These are phyloP conservation scores for Ganoderma sinense DNA, from an alignment of 1,284 basidiomycete genomes.

Conservation along the genomic window DNA sequence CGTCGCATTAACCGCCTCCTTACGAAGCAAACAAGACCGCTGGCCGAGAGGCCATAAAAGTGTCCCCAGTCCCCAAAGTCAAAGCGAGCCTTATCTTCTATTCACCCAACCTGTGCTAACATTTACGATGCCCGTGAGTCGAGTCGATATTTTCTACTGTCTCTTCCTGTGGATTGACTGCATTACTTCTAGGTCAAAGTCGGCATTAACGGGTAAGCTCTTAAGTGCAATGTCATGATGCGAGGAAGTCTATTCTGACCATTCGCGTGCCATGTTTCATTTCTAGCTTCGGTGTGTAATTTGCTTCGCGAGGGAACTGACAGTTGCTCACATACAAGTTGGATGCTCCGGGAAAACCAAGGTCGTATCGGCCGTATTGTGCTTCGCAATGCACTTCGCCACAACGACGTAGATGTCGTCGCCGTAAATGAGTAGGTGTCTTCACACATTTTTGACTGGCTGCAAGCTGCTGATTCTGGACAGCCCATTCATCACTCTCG, in stretches of 20 bases:
- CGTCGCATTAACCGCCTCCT: neutral
- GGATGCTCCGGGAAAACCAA: constrained; percentile 1
- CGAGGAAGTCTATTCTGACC: constrained; percentile 25
- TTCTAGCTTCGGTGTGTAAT: constrained; percentile 66
- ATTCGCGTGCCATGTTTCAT: constrained; percentile 13
- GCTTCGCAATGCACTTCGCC: constrained; percentile 90
- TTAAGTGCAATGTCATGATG: constrained; percentile 3
- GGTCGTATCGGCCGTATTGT: constrained; percentile 99
- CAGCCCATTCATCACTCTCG: constrained; percentile 94
- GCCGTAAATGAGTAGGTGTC: constrained; percentile 87
- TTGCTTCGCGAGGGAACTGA: neutral
- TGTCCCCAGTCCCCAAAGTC: neutral
- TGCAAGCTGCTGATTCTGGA: neutral
- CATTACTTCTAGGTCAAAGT: constrained; percentile 69
- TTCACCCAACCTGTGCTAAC: neutral
- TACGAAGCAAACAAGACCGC: neutral
- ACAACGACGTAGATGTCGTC: constrained; percentile 82
- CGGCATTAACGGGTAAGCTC: constrained; percentile 87
- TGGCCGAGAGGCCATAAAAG: neutral
- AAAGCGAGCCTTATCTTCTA: neutral
- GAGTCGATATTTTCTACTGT: neutral
- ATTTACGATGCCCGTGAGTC: neutral
- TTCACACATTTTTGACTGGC: neutral
- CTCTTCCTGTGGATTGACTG: neutral
- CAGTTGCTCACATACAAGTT: neutral